Conservation (phyloP, 352 stramenopile genomes). For the Globisporangium echinulatum region DNA sequence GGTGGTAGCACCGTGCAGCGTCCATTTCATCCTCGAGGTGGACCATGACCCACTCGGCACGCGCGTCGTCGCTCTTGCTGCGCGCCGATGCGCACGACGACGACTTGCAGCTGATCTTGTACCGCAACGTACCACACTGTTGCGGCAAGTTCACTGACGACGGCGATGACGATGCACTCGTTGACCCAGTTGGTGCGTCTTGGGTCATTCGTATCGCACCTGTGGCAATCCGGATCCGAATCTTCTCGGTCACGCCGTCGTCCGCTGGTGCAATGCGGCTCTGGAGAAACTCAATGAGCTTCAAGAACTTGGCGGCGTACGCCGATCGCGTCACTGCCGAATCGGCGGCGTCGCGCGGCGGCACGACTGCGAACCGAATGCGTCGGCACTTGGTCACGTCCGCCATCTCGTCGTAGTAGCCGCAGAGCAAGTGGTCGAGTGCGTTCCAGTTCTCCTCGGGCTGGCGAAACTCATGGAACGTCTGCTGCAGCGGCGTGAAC, state of each 20-base stretch:
- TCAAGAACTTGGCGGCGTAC: constrained; percentile 47
- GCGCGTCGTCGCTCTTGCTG: constrained; percentile 35
- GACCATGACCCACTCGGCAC: constrained; percentile 73
- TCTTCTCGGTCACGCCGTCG: constrained; percentile 41
- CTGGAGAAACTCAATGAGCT: constrained; percentile 64
- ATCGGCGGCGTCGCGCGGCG: constrained; percentile 15
- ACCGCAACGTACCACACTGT: constrained; percentile 14
- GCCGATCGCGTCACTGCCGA: constrained; percentile 12
- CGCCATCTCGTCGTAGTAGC: constrained; percentile 69
- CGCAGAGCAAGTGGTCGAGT: constrained; percentile 66
- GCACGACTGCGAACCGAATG: constrained; percentile 65
- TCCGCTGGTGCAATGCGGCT: constrained; percentile 43
- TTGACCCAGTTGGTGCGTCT: not conserved
- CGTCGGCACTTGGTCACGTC: constrained; percentile 64
- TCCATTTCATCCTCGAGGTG: constrained; percentile 57
- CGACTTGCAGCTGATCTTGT: constrained; percentile 40
- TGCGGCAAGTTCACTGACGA: constrained; percentile 2
- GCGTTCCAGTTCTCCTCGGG: constrained; percentile 79
- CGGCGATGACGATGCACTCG: not conserved
- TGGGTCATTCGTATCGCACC: constrained; percentile 6
- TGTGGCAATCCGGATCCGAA: constrained; percentile 26
- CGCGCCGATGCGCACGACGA: constrained; percentile 17
- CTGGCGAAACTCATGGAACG: constrained; percentile 61
- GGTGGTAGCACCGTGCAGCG: constrained; percentile 49
- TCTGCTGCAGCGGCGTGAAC: constrained; percentile 66